A percentile compares a stretch with the other conserved stretches of the same genome.
Conservation (phyloP, 2,329 filamentous ascomycete species). For the Aspergillus aculeatus region DNA sequence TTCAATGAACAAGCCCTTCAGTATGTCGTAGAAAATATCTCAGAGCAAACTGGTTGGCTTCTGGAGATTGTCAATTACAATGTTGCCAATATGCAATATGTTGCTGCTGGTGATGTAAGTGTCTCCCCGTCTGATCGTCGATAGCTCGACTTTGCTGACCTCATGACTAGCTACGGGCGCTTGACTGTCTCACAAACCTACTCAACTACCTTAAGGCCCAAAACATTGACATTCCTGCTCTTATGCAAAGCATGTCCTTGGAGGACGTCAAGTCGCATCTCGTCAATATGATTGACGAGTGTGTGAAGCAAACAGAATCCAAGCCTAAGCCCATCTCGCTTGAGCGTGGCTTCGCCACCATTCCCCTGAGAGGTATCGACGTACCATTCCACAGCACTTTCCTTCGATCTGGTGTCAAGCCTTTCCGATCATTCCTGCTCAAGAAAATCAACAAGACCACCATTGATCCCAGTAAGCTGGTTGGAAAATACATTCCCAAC, state of each 20-base stretch:
- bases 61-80: slow-evolving; percentile 98
- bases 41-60: slow-evolving; percentile 91
- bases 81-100: slow-evolving; percentile 69
- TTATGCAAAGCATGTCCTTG: slow-evolving; percentile 80
- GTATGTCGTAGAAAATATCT: slow-evolving; percentile 93
- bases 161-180: slow-evolving; percentile 53
- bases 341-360: slow-evolving; percentile 93
- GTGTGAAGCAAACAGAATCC: slow-evolving; percentile 78
- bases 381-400: slow-evolving; percentile 99
- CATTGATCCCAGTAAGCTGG: slow-evolving; percentile 92
- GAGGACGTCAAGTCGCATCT: slow-evolving; percentile 91
- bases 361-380: slow-evolving; percentile 94
- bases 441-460: slow-evolving; percentile 99
- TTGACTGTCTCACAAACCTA: slow-evolving; percentile 70
- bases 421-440: slow-evolving; percentile 94
- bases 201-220: slow-evolving; percentile 95
- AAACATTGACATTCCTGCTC: slow-evolving; percentile 93
- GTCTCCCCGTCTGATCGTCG: neutral
- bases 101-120: slow-evolving; percentile 62
- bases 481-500: slow-evolving; percentile 99
- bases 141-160: slow-evolving; percentile 21
- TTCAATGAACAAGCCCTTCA: slow-evolving; percentile 98
- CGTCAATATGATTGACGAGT: slow-evolving; percentile 85
- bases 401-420: slow-evolving; percentile 95
- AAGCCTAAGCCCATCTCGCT: slow-evolving; percentile 88